A percentile compares a stretch with the other conserved stretches of the same genome.
phyloP scores from a whole-genome alignment of 2,329 filamentous ascomycete genomes.

The Beauveria sp. region DNA sequence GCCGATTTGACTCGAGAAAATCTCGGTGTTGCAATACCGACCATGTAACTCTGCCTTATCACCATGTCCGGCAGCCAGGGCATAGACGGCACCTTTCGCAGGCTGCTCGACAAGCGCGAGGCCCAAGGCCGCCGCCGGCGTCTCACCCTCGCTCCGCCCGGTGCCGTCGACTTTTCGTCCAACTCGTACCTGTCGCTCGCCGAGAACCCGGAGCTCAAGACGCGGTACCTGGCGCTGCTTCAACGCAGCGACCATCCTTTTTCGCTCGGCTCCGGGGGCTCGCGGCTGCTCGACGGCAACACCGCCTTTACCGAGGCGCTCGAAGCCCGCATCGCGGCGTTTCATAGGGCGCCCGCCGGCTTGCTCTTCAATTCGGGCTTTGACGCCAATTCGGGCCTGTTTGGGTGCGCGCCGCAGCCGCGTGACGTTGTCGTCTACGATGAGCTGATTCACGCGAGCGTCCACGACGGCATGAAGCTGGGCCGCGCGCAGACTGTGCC shows the following conservation, averaged over 20 bases:
- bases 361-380: slow-evolving; percentile 54
- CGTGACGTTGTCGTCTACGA: slow-evolving; percentile 64
- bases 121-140: slow-evolving; percentile 32
- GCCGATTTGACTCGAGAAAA: neutral
- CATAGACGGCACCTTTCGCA: slow-evolving; percentile 22
- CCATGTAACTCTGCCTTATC: neutral
- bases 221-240: slow-evolving; percentile 50
- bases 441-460: slow-evolving; percentile 68
- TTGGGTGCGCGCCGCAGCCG: slow-evolving; percentile 50
- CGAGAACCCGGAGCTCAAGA: slow-evolving; percentile 39
- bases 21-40: neutral
- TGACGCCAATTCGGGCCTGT: slow-evolving; percentile 58
- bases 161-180: slow-evolving; percentile 69
- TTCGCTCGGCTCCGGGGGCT: slow-evolving; percentile 42
- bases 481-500: slow-evolving; percentile 44
- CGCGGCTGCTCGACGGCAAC: slow-evolving; percentile 47
- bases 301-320: slow-evolving; percentile 34
- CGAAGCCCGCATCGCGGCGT: slow-evolving; percentile 38
- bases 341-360: slow-evolving; percentile 37
- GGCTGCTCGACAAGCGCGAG: slow-evolving; percentile 22
- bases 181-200: slow-evolving; percentile 76
- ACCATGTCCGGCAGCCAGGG: slow-evolving; percentile 7
- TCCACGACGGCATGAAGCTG: slow-evolving; percentile 67
- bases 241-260: slow-evolving; percentile 10
- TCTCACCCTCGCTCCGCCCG: slow-evolving; percentile 52